Base-by-base conservation (phyloP, 2,329 filamentous ascomycete genomes). In the Sclerotinia minor region DNA sequence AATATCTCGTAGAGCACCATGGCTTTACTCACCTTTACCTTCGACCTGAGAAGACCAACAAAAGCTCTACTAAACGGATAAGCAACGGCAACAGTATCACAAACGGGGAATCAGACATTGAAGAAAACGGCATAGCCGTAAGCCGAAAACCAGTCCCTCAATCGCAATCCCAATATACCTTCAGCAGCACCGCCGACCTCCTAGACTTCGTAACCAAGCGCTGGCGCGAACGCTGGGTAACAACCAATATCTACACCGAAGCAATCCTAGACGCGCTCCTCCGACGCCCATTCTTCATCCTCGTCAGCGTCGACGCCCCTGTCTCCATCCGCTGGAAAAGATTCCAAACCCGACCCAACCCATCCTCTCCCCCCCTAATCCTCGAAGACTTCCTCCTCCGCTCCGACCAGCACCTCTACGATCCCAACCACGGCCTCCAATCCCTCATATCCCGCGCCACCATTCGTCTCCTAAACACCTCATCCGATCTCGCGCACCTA, bases 261-360 rank as follows among this genome's bases (percentile, higher is more conserved):
- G 78, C 79, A 3, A 85, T 89, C 9, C 85, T 97, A 5, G 92
- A 97, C 73, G 84, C 88, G 32, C 87, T 97, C 63, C 81, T 89
- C 69, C 85, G 89, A 26, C 87, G 95, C 9, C 95, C 95, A 0
- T 97, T 97, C 81, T 98, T 98, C 82, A 85, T 99, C 61, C 86
- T 98, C 45, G 83, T 99, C 75, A 94, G 92, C 77, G 88, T 98
- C 59, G 94, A 98, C 79, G 94, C 94, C 5, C 95, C 95, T 1
- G 84, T 97, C 57, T 90, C 86, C 61, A 83, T 94, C 55, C 90
- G 95, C 64, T 97, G 92, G 91, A 84, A 85, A 74, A 89, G 95
- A 57, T 93, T 91, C 81, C 87, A 86, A 70, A 79, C 84, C 69
- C 83, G 85, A 79, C 82, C 71, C 60, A 24, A 54, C 1, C 29